A percentile compares a stretch with the other conserved stretches of the same genome.
Evolutionary conservation across 208 protist species (phyloP).

Genomic region (Trypanosoma boissoni): DNA sequence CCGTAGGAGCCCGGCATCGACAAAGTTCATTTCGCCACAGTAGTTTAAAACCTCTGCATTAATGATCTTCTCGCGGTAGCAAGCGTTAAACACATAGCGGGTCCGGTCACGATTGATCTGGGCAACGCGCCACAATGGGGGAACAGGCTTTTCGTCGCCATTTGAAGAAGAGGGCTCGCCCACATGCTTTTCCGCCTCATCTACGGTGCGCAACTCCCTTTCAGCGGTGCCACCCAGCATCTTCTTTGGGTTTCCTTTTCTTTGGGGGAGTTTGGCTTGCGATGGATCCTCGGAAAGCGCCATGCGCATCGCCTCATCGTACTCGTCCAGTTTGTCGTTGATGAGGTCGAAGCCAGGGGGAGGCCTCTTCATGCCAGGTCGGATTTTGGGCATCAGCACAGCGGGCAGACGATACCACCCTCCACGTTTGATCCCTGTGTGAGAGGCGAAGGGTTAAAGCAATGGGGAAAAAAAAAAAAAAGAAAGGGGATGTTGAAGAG

Average conservation of each 20-base stretch:
- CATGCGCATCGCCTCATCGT: slow-evolving; percentile 65
- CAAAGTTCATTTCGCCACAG: slow-evolving; percentile 84
- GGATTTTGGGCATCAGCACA: slow-evolving; percentile 84
- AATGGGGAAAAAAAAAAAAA: too few species aligned
- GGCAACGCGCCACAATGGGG: slow-evolving; percentile 78
- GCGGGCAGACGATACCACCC: too few species aligned
- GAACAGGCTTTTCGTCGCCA: slow-evolving; percentile 27
- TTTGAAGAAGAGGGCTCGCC: background rate
- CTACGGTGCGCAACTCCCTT: background rate
- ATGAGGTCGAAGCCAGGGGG: slow-evolving; percentile 75
- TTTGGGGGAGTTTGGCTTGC: slow-evolving; percentile 16
- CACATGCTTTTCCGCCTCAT: slow-evolving; percentile 15
- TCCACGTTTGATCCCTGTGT: too few species aligned
- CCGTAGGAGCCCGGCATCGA: slow-evolving; percentile 69
- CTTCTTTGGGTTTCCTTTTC: background rate
- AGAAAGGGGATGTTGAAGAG: too few species aligned
- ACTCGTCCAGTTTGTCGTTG: slow-evolving; percentile 57
- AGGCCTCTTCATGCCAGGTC: slow-evolving; percentile 79
- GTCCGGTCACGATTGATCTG: slow-evolving; percentile 81
- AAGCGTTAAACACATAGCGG: slow-evolving; percentile 75
- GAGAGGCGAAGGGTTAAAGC: too few species aligned
- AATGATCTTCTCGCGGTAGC: slow-evolving; percentile 42
- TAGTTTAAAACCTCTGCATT: slow-evolving; percentile 75
- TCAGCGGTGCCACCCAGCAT: background rate
- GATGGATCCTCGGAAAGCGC: slow-evolving; percentile 59